Base-by-base conservation (phyloP, 805 yeast genomes). In the Metschnikowia hibisci region DNA sequence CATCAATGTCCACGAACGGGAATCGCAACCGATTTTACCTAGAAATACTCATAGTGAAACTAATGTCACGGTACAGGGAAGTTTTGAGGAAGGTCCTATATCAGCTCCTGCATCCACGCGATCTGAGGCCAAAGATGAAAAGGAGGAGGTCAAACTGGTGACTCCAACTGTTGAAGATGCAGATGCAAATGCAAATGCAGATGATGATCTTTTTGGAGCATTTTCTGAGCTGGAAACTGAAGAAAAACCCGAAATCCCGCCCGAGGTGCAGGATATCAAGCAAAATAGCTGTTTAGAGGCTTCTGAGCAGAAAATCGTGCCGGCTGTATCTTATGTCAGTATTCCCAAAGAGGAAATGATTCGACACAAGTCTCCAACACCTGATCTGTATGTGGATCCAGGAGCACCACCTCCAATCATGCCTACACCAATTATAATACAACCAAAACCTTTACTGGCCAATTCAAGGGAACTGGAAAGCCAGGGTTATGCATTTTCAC, bases 391-490 rank as follows among this genome's bases (percentile, higher is more conserved):
- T 52, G 77, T 71, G 37, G 95, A 86, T 57, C 95, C 95, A 0
- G 95, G 95, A 34, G 95, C 95, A 0, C 95, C 95, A 3, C 66
- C 81, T 2, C 91, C 95, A 2, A 51, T 66, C 0, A 63, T 77
- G 14, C 73, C 77, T 0, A 75, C 80, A 6, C 79, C 80, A 2
- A 64, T 74, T 0, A 61, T 74, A 58, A 56, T 37, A 22, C 40
- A 3, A 50, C 62, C 26, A 10, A 37, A 29, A 12, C 40, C 33
- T 8, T 4, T 33, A 10, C 34, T 12, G 7, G 20, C 33, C 8
- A 30, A 28, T 12, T 18, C 40, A 7, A 14, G 33, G 13, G 33
- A 25, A 11, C 32, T 28, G 22, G 37, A 41, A 5, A 36, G 18
- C 18, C n/a, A 38, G 6, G 47, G 45, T 44, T 86, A 96, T 33